Evolutionary conservation across 768 basidiomycete species (phyloP).

Genomic region (Podaxis carcinomalis): DNA sequence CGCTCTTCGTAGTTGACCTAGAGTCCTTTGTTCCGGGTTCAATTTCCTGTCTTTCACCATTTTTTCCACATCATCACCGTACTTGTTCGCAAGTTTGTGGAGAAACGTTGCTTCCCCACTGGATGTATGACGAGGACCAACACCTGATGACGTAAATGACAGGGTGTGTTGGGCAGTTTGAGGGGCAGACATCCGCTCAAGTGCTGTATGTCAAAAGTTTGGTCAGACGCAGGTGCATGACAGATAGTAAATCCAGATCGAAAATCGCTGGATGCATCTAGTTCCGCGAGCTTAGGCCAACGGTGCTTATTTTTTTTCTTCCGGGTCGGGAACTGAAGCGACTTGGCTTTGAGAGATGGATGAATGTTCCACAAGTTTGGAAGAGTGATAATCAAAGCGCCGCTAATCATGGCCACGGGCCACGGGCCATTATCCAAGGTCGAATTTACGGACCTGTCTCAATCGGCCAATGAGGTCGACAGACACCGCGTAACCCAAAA

Average conservation of each 20-base stretch:
- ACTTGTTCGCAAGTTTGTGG: conserved; percentile 54
- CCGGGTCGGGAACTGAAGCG: not conserved
- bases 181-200: conserved; percentile 57
- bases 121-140: conserved; percentile 60
- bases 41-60: conserved; percentile 81
- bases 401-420: too few relatives aligned
- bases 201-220: conserved; percentile 33
- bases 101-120: conserved; percentile 67
- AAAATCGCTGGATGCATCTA: not conserved
- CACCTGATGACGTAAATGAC: conserved; percentile 33
- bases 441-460: too few relatives aligned
- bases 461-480: not conserved
- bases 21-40: conserved; percentile 83
- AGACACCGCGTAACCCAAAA: not conserved
- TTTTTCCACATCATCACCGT: conserved; percentile 65
- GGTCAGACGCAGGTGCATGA: conserved; percentile 1
- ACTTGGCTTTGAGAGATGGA: not conserved
- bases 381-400: too few relatives aligned
- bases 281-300: too few relatives aligned
- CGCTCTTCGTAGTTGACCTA: conserved; percentile 67
- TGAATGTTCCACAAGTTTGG: too few relatives aligned
- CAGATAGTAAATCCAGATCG: conserved; percentile 11
- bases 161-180: conserved; percentile 30
- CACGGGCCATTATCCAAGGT: too few relatives aligned
- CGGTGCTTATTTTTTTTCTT: not conserved